These are phyloP conservation scores for Aureobasidium subglaciale DNA, from an alignment of 2,329 filamentous ascomycete genomes.

Conservation along the genomic window DNA sequence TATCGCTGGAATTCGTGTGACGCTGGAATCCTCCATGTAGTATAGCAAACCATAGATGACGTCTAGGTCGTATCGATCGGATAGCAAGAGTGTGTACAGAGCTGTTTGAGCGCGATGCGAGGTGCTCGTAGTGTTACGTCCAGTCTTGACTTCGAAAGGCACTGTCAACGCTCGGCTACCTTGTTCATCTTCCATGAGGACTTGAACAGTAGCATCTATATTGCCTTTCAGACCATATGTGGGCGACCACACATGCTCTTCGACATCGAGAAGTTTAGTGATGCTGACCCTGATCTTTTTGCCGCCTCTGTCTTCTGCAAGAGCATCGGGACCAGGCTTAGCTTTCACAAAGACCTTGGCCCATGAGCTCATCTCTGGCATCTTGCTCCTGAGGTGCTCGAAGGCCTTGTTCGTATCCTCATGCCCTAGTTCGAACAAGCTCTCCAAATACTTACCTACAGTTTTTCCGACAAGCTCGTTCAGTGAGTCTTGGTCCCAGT, in stretches of 20 bases:
- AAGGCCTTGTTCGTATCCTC: conserved; percentile 59
- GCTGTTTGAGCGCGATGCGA: conserved; percentile 90
- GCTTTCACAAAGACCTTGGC: conserved; percentile 70
- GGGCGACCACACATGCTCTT: conserved; percentile 97
- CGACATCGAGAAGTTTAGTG: conserved; percentile 89
- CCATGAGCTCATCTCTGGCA: conserved; percentile 76
- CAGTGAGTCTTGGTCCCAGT: conserved; percentile 68
- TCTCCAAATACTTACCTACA: conserved; percentile 74
- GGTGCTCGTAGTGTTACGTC: conserved; percentile 67
- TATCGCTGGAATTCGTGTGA: conserved; percentile 75
- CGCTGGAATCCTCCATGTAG: conserved; percentile 87
- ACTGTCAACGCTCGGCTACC: conserved; percentile 65
- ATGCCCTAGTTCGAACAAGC: conserved; percentile 80
- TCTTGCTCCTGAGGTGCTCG: conserved; percentile 75
- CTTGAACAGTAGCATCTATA: conserved; percentile 92
- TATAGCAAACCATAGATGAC: conserved; percentile 87
- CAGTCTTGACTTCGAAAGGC: conserved; percentile 93
- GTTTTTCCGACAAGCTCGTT: conserved; percentile 58
- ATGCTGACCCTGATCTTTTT: conserved; percentile 74
- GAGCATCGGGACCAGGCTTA: conserved; percentile 59
- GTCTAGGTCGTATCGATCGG: conserved; percentile 90
- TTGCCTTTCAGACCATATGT: conserved; percentile 97
- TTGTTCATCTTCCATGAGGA: conserved; percentile 66
- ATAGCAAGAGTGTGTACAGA: conserved; percentile 84
- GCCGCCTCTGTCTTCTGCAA: conserved; percentile 73